Percentiles rank a stretch among this genome's conserved stretches.
phyloP scores from a whole-genome alignment of 805 yeast species.

The Barnettozyma vustinii region DNA sequence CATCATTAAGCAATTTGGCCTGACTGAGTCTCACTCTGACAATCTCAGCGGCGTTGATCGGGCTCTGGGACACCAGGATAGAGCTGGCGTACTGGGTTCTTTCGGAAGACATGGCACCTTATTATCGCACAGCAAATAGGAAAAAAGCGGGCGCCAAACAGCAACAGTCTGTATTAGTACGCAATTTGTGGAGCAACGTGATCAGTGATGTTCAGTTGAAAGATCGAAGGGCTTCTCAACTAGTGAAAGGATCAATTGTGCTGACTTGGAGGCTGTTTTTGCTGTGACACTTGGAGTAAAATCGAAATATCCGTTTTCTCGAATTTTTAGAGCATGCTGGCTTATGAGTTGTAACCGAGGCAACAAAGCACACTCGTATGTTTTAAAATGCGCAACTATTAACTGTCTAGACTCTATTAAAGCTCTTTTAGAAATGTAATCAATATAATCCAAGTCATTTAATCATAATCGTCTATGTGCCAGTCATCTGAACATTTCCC shows the following conservation, averaged over 20 bases:
- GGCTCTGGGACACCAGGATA: constrained; percentile 41
- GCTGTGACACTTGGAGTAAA: neutral
- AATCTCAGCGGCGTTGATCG: constrained; percentile 55
- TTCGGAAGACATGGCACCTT: constrained; percentile 10
- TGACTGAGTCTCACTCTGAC: constrained; percentile 51
- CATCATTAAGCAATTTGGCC: constrained; percentile 51
- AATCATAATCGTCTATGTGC: neutral
- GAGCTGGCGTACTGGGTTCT: constrained; percentile 35
- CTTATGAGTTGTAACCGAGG: neutral
- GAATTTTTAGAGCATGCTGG: constrained; percentile 14
- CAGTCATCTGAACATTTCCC: neutral
- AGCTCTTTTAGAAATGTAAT: too few relatives aligned
- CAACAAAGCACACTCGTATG: neutral
- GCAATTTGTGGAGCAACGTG: neutral
- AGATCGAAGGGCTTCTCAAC: neutral
- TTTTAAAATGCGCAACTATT: neutral
- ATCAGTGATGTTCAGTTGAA: constrained; percentile 4
- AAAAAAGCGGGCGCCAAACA: neutral
- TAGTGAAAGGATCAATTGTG: neutral
- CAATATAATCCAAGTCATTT: neutral
- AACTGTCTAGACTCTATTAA: neutral
- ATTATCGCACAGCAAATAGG: neutral
- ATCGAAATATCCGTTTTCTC: neutral
- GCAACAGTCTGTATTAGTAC: neutral
- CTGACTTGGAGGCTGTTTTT: neutral